A percentile compares a stretch with the other conserved stretches of the same genome.
Conservation (phyloP, 1,284 basidiomycete species). For the Moniliophthora roreri region DNA sequence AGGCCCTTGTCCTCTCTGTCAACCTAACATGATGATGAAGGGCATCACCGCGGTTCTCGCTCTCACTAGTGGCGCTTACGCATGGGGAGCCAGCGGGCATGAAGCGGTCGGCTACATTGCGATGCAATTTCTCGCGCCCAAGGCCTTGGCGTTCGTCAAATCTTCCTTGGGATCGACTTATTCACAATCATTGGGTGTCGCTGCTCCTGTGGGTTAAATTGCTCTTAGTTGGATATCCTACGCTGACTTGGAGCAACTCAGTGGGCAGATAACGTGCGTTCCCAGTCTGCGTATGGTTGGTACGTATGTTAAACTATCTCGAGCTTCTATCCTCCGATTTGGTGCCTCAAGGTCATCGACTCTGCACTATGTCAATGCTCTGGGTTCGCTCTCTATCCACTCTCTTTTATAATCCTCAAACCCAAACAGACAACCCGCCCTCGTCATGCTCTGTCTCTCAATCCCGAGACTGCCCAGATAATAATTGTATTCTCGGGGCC, state of each 20-base stretch:
- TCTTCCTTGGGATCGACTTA: slow-evolving; percentile 41
- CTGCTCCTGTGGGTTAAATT: slow-evolving; percentile 37
- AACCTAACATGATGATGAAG: not conserved
- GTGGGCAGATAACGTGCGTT: slow-evolving; percentile 5
- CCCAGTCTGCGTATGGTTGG: slow-evolving; percentile 37
- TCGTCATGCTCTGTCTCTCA: slow-evolving; percentile 49
- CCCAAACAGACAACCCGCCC: slow-evolving; percentile 41
- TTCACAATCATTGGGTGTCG: slow-evolving; percentile 42
- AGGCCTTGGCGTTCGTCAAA: slow-evolving; percentile 44
- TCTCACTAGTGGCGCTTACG: not conserved
- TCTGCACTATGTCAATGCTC: slow-evolving; percentile 50
- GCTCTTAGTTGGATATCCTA: not conserved
- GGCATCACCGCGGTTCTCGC: not conserved
- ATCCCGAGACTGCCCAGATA: slow-evolving; percentile 41
- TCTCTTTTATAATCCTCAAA: not conserved
- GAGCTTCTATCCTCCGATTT: not conserved
- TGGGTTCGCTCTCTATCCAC: slow-evolving; percentile 32
- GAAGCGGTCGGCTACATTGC: slow-evolving; percentile 34
- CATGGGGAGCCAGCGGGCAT: slow-evolving; percentile 19
- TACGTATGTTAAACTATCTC: slow-evolving; percentile 16
- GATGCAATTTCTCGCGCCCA: slow-evolving; percentile 45
- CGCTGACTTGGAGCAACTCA: not conserved
- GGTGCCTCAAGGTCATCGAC: slow-evolving; percentile 27
- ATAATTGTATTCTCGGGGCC: slow-evolving; percentile 44
- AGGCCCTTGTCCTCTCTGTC: too few relatives aligned